Conservation (phyloP, 2,329 filamentous ascomycete genomes). For the Rosellinia necatrix region DNA sequence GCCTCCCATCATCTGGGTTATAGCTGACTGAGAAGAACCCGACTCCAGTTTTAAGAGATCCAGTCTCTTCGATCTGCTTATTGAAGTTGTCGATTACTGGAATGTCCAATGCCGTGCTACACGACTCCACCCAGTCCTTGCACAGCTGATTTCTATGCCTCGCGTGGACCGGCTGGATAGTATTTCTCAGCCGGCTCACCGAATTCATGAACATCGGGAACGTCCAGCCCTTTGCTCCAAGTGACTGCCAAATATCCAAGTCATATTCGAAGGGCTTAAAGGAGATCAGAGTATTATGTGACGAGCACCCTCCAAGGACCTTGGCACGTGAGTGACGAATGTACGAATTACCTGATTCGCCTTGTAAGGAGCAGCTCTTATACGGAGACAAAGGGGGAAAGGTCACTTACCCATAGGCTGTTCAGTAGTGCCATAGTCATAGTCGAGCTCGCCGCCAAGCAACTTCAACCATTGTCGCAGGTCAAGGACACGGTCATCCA, state of each 20-base stretch:
- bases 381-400: background rate
- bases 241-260: slow-evolving; percentile 78
- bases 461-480: slow-evolving; percentile 86
- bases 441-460: slow-evolving; percentile 86
- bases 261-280: slow-evolving; percentile 92
- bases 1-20: slow-evolving; percentile 83
- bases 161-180: slow-evolving; percentile 84
- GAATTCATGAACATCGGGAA: slow-evolving; percentile 84
- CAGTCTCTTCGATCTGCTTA: slow-evolving; percentile 74
- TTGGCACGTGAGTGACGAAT: slow-evolving; percentile 93
- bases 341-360: slow-evolving; percentile 74
- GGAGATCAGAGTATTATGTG: slow-evolving; percentile 91
- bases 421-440: slow-evolving; percentile 87
- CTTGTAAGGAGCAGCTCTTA: slow-evolving; percentile 31
- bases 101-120: slow-evolving; percentile 77
- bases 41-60: slow-evolving; percentile 74
- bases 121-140: slow-evolving; percentile 85
- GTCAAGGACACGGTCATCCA: slow-evolving; percentile 83
- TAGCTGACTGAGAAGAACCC: slow-evolving; percentile 92
- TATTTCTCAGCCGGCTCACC: slow-evolving; percentile 84
- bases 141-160: slow-evolving; percentile 89
- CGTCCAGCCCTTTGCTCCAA: slow-evolving; percentile 83
- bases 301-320: slow-evolving; percentile 89
- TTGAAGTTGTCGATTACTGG: slow-evolving; percentile 88
- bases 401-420: slow-evolving; percentile 71